Evolutionary conservation across 441 rosid genomes (phyloP).

Genomic region (Gossypium schwendimanii): DNA sequence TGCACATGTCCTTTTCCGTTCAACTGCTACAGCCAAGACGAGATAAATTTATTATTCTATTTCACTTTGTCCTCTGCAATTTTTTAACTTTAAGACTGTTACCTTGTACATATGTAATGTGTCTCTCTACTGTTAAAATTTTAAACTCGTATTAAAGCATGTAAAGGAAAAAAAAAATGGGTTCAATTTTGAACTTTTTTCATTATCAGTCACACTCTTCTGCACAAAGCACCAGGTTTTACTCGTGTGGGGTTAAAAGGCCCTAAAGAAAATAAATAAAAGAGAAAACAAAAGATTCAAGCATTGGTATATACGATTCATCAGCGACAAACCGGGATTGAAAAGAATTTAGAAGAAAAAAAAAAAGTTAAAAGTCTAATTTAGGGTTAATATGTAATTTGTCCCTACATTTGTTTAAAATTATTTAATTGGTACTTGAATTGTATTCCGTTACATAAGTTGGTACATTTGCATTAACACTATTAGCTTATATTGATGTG

Average conservation of each 20-base stretch:
- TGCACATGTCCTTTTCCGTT: slow-evolving; percentile 1
- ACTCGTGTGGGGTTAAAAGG: slow-evolving; percentile 31
- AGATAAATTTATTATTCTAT: background rate
- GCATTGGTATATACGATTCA: slow-evolving; percentile 42
- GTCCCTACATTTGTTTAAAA: too few relatives aligned
- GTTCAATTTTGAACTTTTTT: background rate
- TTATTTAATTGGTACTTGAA: too few relatives aligned
- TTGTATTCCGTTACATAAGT: too few relatives aligned
- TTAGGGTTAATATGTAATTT: too few relatives aligned
- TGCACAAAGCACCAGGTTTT: slow-evolving; percentile 37
- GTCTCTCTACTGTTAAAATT: background rate
- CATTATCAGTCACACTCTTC: background rate
- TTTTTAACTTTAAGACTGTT: slow-evolving; percentile 2
- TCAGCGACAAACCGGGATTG: slow-evolving; percentile 15
- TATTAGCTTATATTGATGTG: too few relatives aligned
- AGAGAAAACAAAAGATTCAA: background rate
- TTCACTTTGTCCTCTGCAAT: background rate
- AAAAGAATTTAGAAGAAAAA: too few relatives aligned
- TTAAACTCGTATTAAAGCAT: background rate
- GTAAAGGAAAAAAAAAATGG: background rate
- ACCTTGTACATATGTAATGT: background rate
- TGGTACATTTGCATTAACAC: too few relatives aligned
- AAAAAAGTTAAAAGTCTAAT: too few relatives aligned
- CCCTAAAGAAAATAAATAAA: background rate
- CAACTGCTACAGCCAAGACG: background rate